Base-by-base conservation (phyloP, 108 stramenopile species). In the Skeletonema costatum region DNA sequence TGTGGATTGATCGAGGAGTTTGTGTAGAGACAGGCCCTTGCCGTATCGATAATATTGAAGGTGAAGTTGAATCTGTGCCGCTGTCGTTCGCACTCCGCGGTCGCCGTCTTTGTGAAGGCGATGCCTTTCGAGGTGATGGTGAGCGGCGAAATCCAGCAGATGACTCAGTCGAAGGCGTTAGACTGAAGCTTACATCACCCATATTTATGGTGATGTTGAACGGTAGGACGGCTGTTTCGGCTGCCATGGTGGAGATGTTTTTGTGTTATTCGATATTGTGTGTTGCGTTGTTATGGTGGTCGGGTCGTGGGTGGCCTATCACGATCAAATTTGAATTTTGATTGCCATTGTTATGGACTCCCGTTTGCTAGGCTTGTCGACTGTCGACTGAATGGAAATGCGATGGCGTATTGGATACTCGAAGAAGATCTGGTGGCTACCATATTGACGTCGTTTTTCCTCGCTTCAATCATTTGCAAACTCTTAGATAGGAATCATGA, bases 141-240 rank as follows among this genome's bases (percentile, higher is more conserved):
- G 42, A 42, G 13, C 42, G 66, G 2, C 42, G 66, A 66, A 44
- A 11, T 21, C 6, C 11, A 17, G 29, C 21, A n/a, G 44, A 29
- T 66, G 44, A 14, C 5, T 19, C 39, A 29, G 68, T 4, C 30
- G 68, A 53, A 51, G 68, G 68, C 0, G 51, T 53, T 17, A 69
- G 44, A 3, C 50, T 11, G 29, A 69, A 69, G 46, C 31, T 53
- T 53, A 69, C 68, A 53, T 69, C 50, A 12, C 68, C 68, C 29
- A 69, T 36, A 31, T 48, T 51, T 32, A 69, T 32, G 44, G 68
- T 69, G 13, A 69, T 69, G 51, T 56, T 69, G 17, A 69, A 7
- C 16, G 68, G 68, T 30, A 69, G 68, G 31, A 31, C 2, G 17
- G 50, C 30, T 39, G 44, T 25, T 56, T 56, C 53, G 53, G 53